Evolutionary conservation across 1,284 basidiomycete species (phyloP), one percentile per base, ranked within the genome.

Genomic region (Anthracocystis walkeri): DNA sequence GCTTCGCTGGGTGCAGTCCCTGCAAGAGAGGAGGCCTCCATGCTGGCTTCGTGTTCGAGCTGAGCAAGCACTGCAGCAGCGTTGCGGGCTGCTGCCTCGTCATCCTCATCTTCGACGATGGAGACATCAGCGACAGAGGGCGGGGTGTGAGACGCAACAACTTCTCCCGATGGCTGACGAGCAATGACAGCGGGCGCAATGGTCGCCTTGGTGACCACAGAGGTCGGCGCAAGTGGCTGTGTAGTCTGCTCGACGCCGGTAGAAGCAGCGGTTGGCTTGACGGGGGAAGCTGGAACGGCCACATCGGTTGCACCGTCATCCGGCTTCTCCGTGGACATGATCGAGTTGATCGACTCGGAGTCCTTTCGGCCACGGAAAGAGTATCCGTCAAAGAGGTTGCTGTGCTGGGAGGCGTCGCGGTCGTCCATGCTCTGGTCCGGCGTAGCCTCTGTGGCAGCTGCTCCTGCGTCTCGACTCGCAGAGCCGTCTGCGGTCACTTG

Each of bases 351-450:
- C 46, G 80, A 82, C 41, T 72, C 79, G 2, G 81, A 82, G 41
- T 82, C 81, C 49, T 76, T 74, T 11, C 81, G 67, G 14, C 81
- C 81, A 7, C 81, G 73, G 67, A 77, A 82, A 20, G 81, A 82
- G 65, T 82, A 82, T 1, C 81, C 81, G 52, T 82, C 81, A 42
- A 82, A 82, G 29, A 82, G 64, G 33, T 73, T 62, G 68, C 58
- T 65, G 35, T 69, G 62, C 44, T 69, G 59, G 11, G 65, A 58
- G 4, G 52, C 58, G 16, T 67, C 65, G 21, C 60, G 52, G 23
- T 75, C 72, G 25, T 75, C 72, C 62, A 75, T 64, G 59, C 63
- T 69, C 56, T 65, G 59, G 46, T 75, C 72, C 6, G 62, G 59
- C 14, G 69, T 63, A 11, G 52, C 63, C 23, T 55, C 55, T 7